Percentiles rank a stretch among this genome's conserved stretches.
phyloP scores from a whole-genome alignment of 2,329 filamentous ascomycete genomes.

The Cladophialophora carrionii region DNA sequence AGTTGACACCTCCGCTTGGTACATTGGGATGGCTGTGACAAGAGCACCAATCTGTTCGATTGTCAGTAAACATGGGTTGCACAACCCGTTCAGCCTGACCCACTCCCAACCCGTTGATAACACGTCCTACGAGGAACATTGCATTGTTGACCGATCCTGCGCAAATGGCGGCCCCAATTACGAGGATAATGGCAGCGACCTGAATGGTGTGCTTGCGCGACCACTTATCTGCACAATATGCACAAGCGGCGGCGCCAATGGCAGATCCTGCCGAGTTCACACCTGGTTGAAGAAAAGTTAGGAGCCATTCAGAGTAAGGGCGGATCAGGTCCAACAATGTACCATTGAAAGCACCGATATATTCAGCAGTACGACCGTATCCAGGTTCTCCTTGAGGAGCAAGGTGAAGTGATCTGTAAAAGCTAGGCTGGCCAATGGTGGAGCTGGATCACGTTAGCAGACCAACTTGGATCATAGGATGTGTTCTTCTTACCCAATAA shows the following conservation, averaged over 20 bases:
- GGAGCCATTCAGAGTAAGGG: not conserved
- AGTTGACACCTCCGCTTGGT: constrained; percentile 37
- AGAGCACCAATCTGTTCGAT: constrained; percentile 22
- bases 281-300: constrained; percentile 17
- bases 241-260: constrained; percentile 45
- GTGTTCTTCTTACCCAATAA: constrained; percentile 43
- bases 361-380: constrained; percentile 49
- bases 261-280: constrained; percentile 51
- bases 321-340: not conserved
- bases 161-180: constrained; percentile 45
- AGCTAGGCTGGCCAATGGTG: constrained; percentile 53
- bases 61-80: not conserved
- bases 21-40: constrained; percentile 36
- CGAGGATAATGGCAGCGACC: constrained; percentile 40
- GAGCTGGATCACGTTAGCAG: constrained; percentile 19
- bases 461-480: not conserved
- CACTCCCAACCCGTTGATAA: constrained; percentile 29
- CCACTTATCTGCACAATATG: constrained; percentile 47
- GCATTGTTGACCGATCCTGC: constrained; percentile 47
- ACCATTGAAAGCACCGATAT: constrained; percentile 53
- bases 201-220: constrained; percentile 48
- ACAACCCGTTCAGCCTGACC: not conserved
- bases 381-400: constrained; percentile 46
- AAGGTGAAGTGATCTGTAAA: constrained; percentile 50
- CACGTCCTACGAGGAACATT: constrained; percentile 31